Evolutionary conservation across 805 yeast genomes (phyloP).

Genomic region (Monosporozyma yasuniensis): DNA sequence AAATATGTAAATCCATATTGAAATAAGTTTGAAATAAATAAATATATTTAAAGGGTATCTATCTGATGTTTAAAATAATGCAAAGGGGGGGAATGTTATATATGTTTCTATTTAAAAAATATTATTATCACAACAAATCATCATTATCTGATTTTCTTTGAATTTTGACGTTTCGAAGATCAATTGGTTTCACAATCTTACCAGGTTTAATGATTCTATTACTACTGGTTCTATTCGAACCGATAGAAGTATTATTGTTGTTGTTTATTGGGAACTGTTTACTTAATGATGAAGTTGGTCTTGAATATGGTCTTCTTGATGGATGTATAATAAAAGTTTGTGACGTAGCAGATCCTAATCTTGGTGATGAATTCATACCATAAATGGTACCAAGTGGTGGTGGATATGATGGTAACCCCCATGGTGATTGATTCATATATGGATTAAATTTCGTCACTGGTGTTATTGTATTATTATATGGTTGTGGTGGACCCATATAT

Average conservation of each 20-base stretch:
- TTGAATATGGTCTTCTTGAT: conserved; percentile 2
- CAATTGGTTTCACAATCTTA: not conserved
- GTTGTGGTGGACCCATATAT: not conserved
- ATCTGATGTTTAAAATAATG: not conserved
- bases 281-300: conserved; percentile 9
- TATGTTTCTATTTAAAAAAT: too few relatives aligned
- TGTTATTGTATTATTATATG: not conserved
- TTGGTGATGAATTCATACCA: not conserved
- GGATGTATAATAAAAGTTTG: not conserved
- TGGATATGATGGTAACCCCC: conserved; percentile 1
- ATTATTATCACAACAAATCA: not conserved
- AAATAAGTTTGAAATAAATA: too few relatives aligned
- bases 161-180: not conserved
- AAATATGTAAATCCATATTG: too few relatives aligned
- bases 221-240: not conserved
- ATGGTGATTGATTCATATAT: not conserved
- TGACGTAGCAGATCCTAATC: conserved; percentile 1
- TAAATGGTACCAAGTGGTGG: not conserved
- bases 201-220: not conserved
- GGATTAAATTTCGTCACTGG: conserved; percentile 3
- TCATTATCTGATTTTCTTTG: not conserved
- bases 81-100: too few relatives aligned
- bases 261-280: conserved; percentile 5
- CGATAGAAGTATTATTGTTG: not conserved
- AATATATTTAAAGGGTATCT: not conserved